Conservation (phyloP, 805 yeast genomes). For the Metschnikowia arizonensis region DNA sequence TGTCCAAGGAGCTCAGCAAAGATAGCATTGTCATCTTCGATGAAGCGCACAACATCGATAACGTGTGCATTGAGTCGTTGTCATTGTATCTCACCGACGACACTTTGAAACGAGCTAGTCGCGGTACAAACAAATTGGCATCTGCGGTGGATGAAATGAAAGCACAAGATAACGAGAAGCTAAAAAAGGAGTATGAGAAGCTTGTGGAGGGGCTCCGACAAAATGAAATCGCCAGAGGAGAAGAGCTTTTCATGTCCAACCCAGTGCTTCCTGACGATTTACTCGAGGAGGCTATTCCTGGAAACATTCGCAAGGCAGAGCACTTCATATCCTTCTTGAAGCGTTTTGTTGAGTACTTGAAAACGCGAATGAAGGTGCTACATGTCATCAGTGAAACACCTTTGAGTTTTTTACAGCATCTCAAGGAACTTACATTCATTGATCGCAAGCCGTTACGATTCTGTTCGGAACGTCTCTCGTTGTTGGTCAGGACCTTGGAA, state of each 20-base stretch:
- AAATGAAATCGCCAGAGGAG: conserved; percentile 59
- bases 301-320: conserved; percentile 94
- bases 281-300: conserved; percentile 91
- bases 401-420: conserved; percentile 82
- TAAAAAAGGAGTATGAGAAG: conserved; percentile 87
- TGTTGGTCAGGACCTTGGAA: conserved; percentile 85
- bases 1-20: conserved; percentile 83
- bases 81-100: conserved; percentile 92
- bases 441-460: conserved; percentile 88
- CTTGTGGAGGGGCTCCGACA: conserved; percentile 86
- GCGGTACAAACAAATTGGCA: conserved; percentile 79
- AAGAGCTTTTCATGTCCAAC: conserved; percentile 74
- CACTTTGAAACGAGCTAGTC: conserved; percentile 75
- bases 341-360: conserved; percentile 88
- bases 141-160: conserved; percentile 82
- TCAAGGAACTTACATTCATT: conserved; percentile 88
- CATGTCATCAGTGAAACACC: conserved; percentile 99
- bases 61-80: conserved; percentile 94
- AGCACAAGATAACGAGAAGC: conserved; percentile 71
- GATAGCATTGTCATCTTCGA: conserved; percentile 94
- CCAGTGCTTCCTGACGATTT: conserved; percentile 86
- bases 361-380: conserved; percentile 94
- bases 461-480: conserved; percentile 86
- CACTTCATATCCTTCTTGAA: conserved; percentile 92
- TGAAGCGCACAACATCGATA: conserved; percentile 98